Evolutionary conservation across 192 early-diverging fungal species (phyloP).

Genomic region (Blastocladiella britannica): DNA sequence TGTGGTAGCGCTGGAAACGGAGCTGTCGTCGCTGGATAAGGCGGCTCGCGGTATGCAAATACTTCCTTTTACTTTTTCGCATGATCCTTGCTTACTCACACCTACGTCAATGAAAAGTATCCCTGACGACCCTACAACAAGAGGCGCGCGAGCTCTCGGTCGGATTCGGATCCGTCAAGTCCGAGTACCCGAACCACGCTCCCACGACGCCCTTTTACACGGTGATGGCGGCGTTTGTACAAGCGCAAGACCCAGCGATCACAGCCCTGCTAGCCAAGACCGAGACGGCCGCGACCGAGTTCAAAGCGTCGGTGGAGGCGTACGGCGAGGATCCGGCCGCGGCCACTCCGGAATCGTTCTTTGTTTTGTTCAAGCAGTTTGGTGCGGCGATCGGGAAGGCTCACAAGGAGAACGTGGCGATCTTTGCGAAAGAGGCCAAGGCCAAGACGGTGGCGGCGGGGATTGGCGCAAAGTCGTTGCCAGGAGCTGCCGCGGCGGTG

Average conservation of each 20-base stretch:
- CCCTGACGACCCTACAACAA: neutral
- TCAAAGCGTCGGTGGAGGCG: neutral
- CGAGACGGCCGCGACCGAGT: neutral
- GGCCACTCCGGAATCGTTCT: conserved; percentile 4
- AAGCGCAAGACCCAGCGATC: neutral
- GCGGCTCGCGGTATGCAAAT: neutral
- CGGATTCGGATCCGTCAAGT: neutral
- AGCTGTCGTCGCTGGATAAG: neutral
- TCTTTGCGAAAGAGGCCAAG: too few relatives aligned
- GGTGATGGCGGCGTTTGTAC: neutral
- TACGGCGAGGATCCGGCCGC: conserved; percentile 1
- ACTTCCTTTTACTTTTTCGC: neutral
- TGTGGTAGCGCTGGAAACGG: neutral
- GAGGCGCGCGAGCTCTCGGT: neutral
- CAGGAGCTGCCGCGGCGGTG: too few relatives aligned
- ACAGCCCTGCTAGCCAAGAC: neutral
- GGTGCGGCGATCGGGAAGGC: neutral
- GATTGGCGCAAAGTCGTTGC: too few relatives aligned
- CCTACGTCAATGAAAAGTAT: neutral
- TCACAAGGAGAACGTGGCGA: neutral
- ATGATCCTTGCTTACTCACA: neutral
- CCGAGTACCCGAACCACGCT: neutral
- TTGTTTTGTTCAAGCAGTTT: neutral
- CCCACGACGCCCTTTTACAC: neutral
- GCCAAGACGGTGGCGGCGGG: too few relatives aligned